Evolutionary conservation across 768 basidiomycete species (phyloP).

Genomic region (Rubroboletus satanas): DNA sequence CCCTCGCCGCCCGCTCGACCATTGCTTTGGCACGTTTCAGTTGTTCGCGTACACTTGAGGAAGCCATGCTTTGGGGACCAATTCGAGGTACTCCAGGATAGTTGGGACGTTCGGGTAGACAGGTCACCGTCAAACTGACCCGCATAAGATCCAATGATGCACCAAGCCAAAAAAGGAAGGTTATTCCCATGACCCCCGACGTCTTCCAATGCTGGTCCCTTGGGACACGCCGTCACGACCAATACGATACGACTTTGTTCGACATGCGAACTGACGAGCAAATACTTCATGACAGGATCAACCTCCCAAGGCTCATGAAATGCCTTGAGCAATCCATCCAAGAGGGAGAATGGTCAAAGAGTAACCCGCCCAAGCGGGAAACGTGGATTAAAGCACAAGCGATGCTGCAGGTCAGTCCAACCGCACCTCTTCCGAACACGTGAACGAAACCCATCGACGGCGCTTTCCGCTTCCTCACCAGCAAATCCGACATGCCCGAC

Average conservation of each 20-base stretch:
- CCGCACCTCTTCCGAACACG: neutral
- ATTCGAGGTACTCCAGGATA: neutral
- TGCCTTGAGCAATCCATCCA: conserved; percentile 55
- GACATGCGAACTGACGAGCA: conserved; percentile 32
- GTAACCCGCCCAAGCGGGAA: conserved; percentile 22
- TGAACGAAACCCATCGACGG: neutral
- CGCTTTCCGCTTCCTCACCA: conserved; percentile 18
- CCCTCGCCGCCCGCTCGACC: conserved; percentile 44
- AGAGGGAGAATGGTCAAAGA: conserved; percentile 33
- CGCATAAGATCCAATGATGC: conserved; percentile 17
- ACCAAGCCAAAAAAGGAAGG: conserved; percentile 16
- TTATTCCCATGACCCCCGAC: conserved; percentile 16
- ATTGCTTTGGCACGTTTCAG: conserved; percentile 27
- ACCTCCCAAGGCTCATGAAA: conserved; percentile 57
- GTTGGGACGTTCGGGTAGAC: neutral
- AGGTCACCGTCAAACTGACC: neutral
- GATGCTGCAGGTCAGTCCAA: conserved; percentile 48
- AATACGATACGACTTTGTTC: conserved; percentile 3
- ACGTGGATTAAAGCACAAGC: conserved; percentile 56
- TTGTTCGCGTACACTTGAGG: conserved; percentile 18
- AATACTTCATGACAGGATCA: conserved; percentile 58
- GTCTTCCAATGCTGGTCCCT: no score
- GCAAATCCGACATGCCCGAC: conserved; percentile 52
- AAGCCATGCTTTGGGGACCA: conserved; percentile 13
- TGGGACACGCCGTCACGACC: neutral